phyloP scores from a whole-genome alignment of 1,139 yeast genomes.

The Hansenula sp. region DNA sequence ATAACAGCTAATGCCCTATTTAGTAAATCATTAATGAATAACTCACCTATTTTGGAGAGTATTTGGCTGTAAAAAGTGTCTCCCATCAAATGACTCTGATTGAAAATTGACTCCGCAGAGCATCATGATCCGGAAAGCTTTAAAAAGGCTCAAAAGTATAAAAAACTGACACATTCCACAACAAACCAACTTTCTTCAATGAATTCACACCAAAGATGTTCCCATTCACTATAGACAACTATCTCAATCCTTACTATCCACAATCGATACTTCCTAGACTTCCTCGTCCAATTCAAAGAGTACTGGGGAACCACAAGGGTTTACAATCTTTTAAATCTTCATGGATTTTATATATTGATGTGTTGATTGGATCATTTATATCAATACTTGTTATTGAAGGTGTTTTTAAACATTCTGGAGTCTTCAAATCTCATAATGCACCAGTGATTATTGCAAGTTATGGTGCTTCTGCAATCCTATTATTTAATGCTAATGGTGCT shows the following conservation, averaged over 20 bases:
- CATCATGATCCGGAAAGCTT: no score
- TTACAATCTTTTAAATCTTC: not conserved
- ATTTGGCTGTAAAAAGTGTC: no score
- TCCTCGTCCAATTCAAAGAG: not conserved
- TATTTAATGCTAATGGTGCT: slow-evolving; percentile 51
- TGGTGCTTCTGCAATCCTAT: slow-evolving; percentile 63
- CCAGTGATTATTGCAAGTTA: slow-evolving; percentile 59
- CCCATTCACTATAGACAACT: not conserved
- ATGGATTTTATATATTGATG: not conserved
- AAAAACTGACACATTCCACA: no score
- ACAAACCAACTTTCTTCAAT: no score
- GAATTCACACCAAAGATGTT: not conserved
- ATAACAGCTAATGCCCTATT: no score
- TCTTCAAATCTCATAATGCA: slow-evolving; percentile 40
- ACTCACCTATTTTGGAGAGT: no score
- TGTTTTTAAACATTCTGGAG: slow-evolving; percentile 42
- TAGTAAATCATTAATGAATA: no score
- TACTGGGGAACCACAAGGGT: not conserved
- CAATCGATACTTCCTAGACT: not conserved
- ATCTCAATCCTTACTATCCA: not conserved
- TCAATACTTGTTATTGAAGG: slow-evolving; percentile 33
- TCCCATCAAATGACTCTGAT: no score
- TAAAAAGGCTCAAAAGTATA: no score
- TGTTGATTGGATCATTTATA: not conserved
- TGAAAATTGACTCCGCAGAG: no score